phyloP scores from a whole-genome alignment of 345 rosid genomes.

The Aquilaria malaccensis region DNA sequence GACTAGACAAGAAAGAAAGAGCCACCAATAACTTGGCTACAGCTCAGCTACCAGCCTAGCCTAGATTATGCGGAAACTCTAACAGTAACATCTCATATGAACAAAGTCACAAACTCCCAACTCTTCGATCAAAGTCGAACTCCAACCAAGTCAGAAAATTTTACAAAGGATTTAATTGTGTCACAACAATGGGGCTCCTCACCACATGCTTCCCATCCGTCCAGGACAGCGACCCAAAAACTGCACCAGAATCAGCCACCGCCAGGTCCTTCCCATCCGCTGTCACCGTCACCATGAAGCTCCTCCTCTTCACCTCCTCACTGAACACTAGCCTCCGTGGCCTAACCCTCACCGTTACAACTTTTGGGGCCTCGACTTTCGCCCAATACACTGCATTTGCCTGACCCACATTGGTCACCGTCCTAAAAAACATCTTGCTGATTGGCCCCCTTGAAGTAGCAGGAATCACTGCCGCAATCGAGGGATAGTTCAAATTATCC shows the following conservation, averaged over 20 bases:
- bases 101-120: neutral
- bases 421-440: conserved; percentile 45
- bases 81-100: neutral
- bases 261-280: conserved; percentile 41
- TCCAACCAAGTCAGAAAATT: neutral
- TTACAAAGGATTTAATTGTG: conserved; percentile 50
- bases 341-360: conserved; percentile 49
- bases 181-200: conserved; percentile 66
- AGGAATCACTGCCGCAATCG: conserved; percentile 58
- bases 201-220: conserved; percentile 62
- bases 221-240: conserved; percentile 74
- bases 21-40: neutral
- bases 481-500: conserved; percentile 76
- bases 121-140: conserved; percentile 1
- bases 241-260: conserved; percentile 56
- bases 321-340: conserved; percentile 50
- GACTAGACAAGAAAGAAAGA: neutral
- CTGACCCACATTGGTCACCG: conserved; percentile 65
- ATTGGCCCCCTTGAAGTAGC: conserved; percentile 26
- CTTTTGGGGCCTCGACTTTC: conserved; percentile 49
- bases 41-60: neutral
- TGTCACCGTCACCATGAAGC: conserved; percentile 47
- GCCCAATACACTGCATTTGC: conserved; percentile 30
- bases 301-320: conserved; percentile 39
- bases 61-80: too few relatives aligned